Conservation (phyloP, 179 eudicot species). For the Drosera spatulata region DNA sequence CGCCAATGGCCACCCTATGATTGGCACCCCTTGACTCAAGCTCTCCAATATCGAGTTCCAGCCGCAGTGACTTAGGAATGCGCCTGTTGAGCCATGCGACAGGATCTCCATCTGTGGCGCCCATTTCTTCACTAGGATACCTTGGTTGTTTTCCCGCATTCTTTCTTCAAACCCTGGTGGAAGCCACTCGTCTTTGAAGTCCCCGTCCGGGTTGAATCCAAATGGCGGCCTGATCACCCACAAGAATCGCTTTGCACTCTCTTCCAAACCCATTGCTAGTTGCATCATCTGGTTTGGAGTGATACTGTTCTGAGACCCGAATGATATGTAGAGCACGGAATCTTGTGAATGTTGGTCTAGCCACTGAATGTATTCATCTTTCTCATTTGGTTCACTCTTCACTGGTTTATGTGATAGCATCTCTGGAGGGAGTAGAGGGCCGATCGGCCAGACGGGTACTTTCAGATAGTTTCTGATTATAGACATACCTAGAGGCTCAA, state of each 20-base stretch:
- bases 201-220: conserved; percentile 47
- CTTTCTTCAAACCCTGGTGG: conserved; percentile 63
- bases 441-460: conserved; percentile 56
- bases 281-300: conserved; percentile 74
- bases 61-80: conserved; percentile 76
- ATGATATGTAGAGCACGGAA: conserved; percentile 65
- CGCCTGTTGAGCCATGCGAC: conserved; percentile 48
- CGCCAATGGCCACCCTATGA: conserved; percentile 90
- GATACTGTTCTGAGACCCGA: conserved; percentile 84
- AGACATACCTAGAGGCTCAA: conserved; percentile 59
- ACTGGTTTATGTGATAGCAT: conserved; percentile 10
- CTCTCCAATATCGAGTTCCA: conserved; percentile 80
- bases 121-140: conserved; percentile 55
- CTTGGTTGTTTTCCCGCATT: conserved; percentile 20
- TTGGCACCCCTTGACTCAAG: conserved; percentile 70
- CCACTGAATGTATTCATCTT: conserved; percentile 39
- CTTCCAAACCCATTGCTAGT: conserved; percentile 63
- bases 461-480: conserved; percentile 28
- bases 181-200: conserved; percentile 59
- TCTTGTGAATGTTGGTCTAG: conserved; percentile 24
- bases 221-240: conserved; percentile 88
- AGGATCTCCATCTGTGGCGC: conserved; percentile 79
- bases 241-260: conserved; percentile 40
- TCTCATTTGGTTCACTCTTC: background rate
- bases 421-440: conserved; percentile 42